Evolutionary conservation across 495 filamentous ascomycete genomes (phyloP).

Genomic region (Aspergillus bridgeri): DNA sequence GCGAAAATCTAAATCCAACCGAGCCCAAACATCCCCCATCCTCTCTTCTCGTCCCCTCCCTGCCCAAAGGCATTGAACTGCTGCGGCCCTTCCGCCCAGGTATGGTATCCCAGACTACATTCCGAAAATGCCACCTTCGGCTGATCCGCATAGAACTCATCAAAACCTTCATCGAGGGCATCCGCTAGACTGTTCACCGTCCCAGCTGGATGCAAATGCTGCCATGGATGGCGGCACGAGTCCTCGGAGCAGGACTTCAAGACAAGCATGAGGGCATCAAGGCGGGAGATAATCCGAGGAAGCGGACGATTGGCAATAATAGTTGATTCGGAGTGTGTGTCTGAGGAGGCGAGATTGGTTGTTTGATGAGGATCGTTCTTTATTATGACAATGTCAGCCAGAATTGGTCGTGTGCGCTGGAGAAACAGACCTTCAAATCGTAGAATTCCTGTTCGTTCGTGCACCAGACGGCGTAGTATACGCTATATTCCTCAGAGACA

Average conservation of each 20-base stretch:
- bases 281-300: constrained; percentile 42
- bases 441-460: constrained; percentile 57
- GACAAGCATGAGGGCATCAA: constrained; percentile 58
- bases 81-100: constrained; percentile 58
- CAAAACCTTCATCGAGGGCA: constrained; percentile 46
- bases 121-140: constrained; percentile 51
- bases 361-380: constrained; percentile 56
- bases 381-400: not conserved
- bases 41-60: not conserved
- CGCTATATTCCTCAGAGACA: constrained; percentile 45
- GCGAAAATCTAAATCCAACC: not conserved
- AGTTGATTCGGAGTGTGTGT: constrained; percentile 16
- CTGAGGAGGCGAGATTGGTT: constrained; percentile 41
- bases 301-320: constrained; percentile 24
- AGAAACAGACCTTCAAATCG: constrained; percentile 42
- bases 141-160: constrained; percentile 55
- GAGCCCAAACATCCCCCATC: not conserved
- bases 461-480: constrained; percentile 62
- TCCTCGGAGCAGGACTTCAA: constrained; percentile 56
- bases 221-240: constrained; percentile 53
- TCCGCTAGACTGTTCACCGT: constrained; percentile 32
- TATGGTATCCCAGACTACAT: constrained; percentile 59
- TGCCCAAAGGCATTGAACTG: constrained; percentile 23
- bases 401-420: not conserved
- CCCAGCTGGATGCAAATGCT: constrained; percentile 50